A percentile compares a stretch with the other conserved stretches of the same genome.
Evolutionary conservation across 2,329 filamentous ascomycete species (phyloP).

Genomic region (Venturia asperata): DNA sequence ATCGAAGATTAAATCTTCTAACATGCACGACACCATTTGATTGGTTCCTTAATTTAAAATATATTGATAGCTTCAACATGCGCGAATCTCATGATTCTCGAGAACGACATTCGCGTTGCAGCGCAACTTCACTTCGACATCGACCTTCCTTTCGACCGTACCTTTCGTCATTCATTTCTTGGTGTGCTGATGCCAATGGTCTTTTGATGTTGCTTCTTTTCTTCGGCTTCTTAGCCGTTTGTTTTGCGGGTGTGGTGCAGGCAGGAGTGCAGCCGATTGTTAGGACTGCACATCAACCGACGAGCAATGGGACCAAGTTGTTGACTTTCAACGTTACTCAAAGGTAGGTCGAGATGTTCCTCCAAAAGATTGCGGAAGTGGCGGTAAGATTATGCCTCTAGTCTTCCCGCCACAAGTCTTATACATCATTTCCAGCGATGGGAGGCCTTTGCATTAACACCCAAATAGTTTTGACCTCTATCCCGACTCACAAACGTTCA

Average conservation of each 20-base stretch:
- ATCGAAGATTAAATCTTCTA: neutral
- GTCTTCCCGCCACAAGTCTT: slow-evolving; percentile 26
- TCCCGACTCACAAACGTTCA: neutral
- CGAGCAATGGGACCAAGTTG: slow-evolving; percentile 49
- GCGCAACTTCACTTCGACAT: neutral
- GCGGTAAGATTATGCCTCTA: too few relatives aligned
- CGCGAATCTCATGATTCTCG: neutral
- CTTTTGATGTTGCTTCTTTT: slow-evolving; percentile 5
- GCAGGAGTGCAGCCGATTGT: slow-evolving; percentile 13
- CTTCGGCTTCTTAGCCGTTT: slow-evolving; percentile 3
- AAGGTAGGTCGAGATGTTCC: neutral
- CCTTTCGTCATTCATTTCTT: neutral
- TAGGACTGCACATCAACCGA: slow-evolving; percentile 48
- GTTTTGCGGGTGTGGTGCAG: neutral
- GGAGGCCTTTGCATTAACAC: slow-evolving; percentile 31
- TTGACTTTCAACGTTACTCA: slow-evolving; percentile 55
- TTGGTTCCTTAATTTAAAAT: neutral
- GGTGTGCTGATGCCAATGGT: neutral
- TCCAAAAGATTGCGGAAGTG: too few relatives aligned
- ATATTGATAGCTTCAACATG: neutral
- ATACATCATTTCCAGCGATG: slow-evolving; percentile 36
- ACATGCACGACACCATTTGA: neutral
- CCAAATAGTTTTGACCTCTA: neutral
- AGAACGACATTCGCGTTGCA: neutral
- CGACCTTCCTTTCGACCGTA: neutral